A percentile compares a stretch with the other conserved stretches of the same genome.
Evolutionary conservation across 345 rosid genomes (phyloP).

Genomic region (Eutrema japonicum): DNA sequence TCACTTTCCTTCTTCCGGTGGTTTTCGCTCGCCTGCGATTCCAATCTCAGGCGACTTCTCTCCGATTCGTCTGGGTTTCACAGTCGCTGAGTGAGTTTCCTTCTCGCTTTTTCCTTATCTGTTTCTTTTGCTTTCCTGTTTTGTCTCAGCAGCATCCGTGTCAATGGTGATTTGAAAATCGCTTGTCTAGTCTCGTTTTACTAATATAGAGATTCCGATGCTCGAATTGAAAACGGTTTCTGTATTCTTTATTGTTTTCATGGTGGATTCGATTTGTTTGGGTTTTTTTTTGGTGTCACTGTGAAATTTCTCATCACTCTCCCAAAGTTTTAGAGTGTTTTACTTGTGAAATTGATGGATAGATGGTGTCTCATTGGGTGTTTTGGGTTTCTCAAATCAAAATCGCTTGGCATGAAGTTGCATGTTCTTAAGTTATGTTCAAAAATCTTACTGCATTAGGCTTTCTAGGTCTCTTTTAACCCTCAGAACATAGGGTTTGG

Average conservation of each 20-base stretch:
- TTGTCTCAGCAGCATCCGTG: too few relatives aligned
- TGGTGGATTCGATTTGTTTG: conserved; percentile 1
- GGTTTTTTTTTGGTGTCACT: neutral
- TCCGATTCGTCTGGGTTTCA: too few relatives aligned
- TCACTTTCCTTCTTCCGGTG: too few relatives aligned
- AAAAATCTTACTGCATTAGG: too few relatives aligned
- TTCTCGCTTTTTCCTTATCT: too few relatives aligned
- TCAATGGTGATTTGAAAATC: too few relatives aligned
- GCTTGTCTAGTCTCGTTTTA: neutral
- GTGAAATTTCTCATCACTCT: neutral
- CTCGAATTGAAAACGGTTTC: neutral
- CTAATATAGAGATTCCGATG: neutral
- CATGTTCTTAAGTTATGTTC: neutral
- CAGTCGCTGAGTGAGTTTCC: too few relatives aligned
- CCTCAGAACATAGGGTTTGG: too few relatives aligned
- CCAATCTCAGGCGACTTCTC: too few relatives aligned
- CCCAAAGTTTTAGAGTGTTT: neutral
- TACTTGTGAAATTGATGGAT: conserved; percentile 13
- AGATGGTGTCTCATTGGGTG: neutral
- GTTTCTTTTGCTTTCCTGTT: too few relatives aligned
- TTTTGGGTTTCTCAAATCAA: neutral
- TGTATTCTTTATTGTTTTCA: neutral
- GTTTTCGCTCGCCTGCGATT: too few relatives aligned
- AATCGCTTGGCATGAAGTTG: neutral
- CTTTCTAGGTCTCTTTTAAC: too few relatives aligned